Conservation (phyloP, 768 basidiomycete genomes). For the Hypsizygus marmoreus region DNA sequence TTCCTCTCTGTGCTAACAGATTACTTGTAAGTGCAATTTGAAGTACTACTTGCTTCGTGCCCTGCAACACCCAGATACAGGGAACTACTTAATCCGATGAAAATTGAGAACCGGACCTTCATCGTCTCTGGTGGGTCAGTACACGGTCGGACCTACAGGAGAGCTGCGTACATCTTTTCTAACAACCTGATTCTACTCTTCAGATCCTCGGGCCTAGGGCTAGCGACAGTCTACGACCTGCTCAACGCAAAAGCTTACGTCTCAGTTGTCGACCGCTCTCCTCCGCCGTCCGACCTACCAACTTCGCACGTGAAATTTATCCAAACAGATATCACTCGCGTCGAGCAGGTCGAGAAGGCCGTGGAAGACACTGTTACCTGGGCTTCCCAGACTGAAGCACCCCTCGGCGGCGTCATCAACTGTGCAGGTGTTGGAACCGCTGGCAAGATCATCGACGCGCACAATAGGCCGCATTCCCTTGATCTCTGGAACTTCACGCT, state of each 20-base stretch:
- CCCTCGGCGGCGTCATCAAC: constrained; percentile 61
- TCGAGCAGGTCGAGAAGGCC: constrained; percentile 37
- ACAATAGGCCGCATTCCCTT: constrained; percentile 47
- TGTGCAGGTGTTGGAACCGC: constrained; percentile 53
- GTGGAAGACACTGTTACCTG: constrained; percentile 41
- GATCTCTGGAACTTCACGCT: constrained; percentile 55
- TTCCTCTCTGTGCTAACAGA: no score
- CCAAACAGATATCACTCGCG: constrained; percentile 41
- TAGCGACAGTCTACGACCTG: constrained; percentile 51
- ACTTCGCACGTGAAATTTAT: constrained; percentile 39
- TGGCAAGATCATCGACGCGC: constrained; percentile 47
- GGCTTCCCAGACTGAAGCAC: constrained; percentile 41
- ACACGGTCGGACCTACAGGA: not conserved
- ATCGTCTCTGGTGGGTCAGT: constrained; percentile 59
- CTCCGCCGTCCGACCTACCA: constrained; percentile 19
- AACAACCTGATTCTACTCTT: not conserved
- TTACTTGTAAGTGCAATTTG: no score
- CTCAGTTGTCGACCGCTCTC: constrained; percentile 55
- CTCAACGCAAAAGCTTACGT: constrained; percentile 45
- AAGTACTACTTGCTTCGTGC: no score
- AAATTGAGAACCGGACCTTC: constrained; percentile 53
- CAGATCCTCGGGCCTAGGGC: constrained; percentile 60
- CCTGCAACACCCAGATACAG: no score
- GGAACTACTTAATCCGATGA: no score
- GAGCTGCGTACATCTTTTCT: no score